These are phyloP conservation scores for Camillea tinctor DNA, from an alignment of 2,329 filamentous ascomycete genomes.

Conservation along the genomic window DNA sequence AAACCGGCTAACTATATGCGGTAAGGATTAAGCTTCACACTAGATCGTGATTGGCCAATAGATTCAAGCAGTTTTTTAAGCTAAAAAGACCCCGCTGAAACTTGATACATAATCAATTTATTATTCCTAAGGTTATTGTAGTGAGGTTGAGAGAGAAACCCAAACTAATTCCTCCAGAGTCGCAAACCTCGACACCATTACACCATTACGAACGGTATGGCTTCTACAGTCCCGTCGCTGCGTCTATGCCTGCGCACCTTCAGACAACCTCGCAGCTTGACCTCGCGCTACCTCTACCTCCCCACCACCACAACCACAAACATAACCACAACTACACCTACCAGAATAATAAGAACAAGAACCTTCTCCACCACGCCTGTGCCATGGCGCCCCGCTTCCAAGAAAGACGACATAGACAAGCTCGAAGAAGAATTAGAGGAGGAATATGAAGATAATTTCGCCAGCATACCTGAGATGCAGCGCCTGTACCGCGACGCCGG, in stretches of 20 bases:
- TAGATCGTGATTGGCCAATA: background rate
- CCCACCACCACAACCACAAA: too few relatives aligned
- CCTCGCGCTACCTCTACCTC: constrained; percentile 5
- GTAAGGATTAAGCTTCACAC: too few relatives aligned
- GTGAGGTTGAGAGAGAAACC: background rate
- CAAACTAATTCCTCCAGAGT: constrained; percentile 8
- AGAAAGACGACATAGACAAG: constrained; percentile 22
- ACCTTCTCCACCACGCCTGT: constrained; percentile 30
- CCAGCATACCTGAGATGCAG: background rate
- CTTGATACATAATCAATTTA: background rate
- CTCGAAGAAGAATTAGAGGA: constrained; percentile 13
- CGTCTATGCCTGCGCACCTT: constrained; percentile 39
- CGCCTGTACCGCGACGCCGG: background rate
- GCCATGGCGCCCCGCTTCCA: constrained; percentile 17
- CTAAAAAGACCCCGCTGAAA: background rate
- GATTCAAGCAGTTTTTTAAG: background rate
- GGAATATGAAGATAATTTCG: constrained; percentile 9
- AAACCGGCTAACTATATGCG: too few relatives aligned
- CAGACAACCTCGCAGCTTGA: constrained; percentile 23
- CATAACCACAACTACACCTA: too few relatives aligned
- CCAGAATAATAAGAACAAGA: too few relatives aligned
- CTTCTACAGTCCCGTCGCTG: constrained; percentile 40
- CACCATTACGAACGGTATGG: constrained; percentile 35
- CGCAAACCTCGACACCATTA: constrained; percentile 6
- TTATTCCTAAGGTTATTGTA: too few relatives aligned